phyloP scores from a whole-genome alignment of 106 monocot species.

The Phalaenopsis equestris region DNA sequence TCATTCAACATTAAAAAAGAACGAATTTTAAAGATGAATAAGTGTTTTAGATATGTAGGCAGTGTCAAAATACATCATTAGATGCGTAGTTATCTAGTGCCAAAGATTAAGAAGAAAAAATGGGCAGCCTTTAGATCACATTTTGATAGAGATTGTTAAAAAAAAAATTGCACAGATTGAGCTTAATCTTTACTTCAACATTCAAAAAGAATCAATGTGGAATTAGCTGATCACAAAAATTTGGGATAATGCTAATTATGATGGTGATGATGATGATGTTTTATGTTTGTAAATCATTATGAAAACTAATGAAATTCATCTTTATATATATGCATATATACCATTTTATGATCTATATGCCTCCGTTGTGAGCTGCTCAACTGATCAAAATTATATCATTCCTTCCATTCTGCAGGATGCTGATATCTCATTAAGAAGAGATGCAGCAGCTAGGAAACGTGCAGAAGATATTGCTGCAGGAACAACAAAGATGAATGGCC shows the following conservation, averaged over 20 bases:
- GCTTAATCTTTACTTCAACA: background rate
- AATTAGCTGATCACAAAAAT: background rate
- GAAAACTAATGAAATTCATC: background rate
- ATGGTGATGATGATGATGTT: background rate
- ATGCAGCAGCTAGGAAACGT: conserved; percentile 61
- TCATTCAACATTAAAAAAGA: too few relatives aligned
- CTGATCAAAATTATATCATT: background rate
- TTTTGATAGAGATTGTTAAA: background rate
- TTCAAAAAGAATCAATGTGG: background rate
- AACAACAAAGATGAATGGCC: conserved; percentile 71
- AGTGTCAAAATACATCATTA: too few relatives aligned
- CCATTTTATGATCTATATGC: too few relatives aligned
- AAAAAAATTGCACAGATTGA: background rate
- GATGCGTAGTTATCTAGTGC: background rate
- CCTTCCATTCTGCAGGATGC: conserved; percentile 40
- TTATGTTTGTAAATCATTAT: background rate
- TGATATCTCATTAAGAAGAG: conserved; percentile 44
- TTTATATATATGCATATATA: background rate
- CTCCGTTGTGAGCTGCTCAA: too few relatives aligned
- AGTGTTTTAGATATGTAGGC: background rate
- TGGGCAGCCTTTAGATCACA: background rate
- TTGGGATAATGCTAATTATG: background rate
- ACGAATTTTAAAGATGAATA: too few relatives aligned
- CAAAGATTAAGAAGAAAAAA: background rate
- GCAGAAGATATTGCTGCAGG: conserved; percentile 68